Evolutionary conservation across 352 stramenopile species (phyloP).

Genomic region (Pythium myriotylum): DNA sequence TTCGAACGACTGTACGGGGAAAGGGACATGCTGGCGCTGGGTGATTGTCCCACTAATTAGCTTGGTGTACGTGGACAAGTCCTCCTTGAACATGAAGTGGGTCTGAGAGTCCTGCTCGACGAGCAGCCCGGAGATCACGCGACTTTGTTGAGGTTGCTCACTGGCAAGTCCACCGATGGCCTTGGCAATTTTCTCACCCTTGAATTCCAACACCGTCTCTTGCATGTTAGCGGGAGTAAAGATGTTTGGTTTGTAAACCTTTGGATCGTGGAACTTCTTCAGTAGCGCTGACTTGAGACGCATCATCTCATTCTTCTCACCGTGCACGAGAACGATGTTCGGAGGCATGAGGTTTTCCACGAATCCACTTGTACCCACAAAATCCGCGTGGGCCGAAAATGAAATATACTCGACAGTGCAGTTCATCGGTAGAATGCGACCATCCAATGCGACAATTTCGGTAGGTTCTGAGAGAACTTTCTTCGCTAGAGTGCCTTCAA

Average conservation of each 20-base stretch:
- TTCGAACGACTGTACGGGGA: constrained; percentile 78
- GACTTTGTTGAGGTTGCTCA: constrained; percentile 77
- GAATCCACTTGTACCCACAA: constrained; percentile 96
- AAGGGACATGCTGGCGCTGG: constrained; percentile 85
- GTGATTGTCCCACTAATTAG: constrained; percentile 79
- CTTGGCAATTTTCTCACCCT: constrained; percentile 88
- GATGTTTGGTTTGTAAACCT: constrained; percentile 82
- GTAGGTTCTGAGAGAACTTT: constrained; percentile 96
- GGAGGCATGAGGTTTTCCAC: constrained; percentile 94
- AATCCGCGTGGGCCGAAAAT: constrained; percentile 98
- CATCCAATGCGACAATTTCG: constrained; percentile 95
- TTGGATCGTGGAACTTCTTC: constrained; percentile 90
- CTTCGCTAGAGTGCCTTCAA: constrained; percentile 98
- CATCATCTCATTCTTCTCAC: constrained; percentile 98
- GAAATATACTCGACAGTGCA: constrained; percentile 97
- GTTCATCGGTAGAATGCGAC: constrained; percentile 93
- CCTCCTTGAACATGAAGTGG: constrained; percentile 84
- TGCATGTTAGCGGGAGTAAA: constrained; percentile 87
- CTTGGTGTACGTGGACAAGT: constrained; percentile 87
- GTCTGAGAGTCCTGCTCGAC: constrained; percentile 87
- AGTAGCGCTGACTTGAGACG: constrained; percentile 92
- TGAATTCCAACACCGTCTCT: constrained; percentile 87
- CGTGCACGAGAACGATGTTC: constrained; percentile 96
- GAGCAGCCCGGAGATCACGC: constrained; percentile 78
- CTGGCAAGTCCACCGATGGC: constrained; percentile 75